phyloP scores from a whole-genome alignment of 768 basidiomycete genomes.

The Macrolepiota albuminosa region DNA sequence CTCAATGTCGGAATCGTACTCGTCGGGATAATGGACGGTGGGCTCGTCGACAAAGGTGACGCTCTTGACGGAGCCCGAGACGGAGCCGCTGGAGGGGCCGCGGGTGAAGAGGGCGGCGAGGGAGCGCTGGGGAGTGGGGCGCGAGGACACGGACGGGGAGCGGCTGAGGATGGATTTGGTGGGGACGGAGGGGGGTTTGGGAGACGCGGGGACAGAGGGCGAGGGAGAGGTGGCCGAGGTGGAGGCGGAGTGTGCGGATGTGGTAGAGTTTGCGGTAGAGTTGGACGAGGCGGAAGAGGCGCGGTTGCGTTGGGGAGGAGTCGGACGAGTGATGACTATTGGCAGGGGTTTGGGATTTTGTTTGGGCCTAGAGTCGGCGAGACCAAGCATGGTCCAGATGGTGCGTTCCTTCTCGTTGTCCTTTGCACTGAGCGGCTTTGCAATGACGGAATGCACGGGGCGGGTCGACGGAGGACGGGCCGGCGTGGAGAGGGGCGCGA shows the following conservation, averaged over 20 bases:
- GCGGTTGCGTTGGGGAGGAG: constrained; percentile 5
- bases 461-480: constrained; percentile 2
- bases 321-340: too few species aligned
- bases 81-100: constrained; percentile 3
- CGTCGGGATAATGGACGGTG: constrained; percentile 44
- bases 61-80: constrained; percentile 38
- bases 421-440: constrained; percentile 1
- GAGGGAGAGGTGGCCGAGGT: constrained; percentile 16
- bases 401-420: constrained; percentile 6
- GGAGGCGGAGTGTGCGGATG: constrained; percentile 8
- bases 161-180: constrained; percentile 59
- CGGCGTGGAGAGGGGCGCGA: background rate
- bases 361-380: background rate
- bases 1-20: background rate
- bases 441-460: constrained; percentile 5
- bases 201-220: constrained; percentile 18
- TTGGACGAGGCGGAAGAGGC: constrained; percentile 13
- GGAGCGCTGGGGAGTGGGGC: constrained; percentile 1
- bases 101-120: constrained; percentile 9
- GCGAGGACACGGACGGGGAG: constrained; percentile 40
- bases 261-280: constrained; percentile 13
- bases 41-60: constrained; percentile 71
- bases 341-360: too few species aligned
- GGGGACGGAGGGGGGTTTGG: constrained; percentile 18
- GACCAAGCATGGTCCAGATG: constrained; percentile 7